Conservation (phyloP, 345 rosid genomes). For the Gossypium thurberi region DNA sequence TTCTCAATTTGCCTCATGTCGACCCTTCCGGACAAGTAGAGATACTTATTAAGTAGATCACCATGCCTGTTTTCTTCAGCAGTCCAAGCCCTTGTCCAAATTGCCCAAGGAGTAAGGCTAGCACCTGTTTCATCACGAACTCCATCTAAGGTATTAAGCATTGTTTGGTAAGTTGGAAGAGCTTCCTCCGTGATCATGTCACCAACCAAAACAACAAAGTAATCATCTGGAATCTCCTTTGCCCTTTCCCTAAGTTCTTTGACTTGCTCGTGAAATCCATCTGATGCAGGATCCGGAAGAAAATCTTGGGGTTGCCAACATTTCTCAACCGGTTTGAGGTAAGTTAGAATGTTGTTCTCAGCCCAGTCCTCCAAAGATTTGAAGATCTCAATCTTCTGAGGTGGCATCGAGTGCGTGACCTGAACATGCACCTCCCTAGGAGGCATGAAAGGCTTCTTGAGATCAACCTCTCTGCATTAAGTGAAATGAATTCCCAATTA, state of each 20-base stretch:
- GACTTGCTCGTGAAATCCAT: conserved; percentile 79
- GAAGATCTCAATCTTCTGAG: conserved; percentile 84
- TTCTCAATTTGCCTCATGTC: conserved; percentile 70
- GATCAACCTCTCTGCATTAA: conserved; percentile 59
- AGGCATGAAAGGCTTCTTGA: conserved; percentile 71
- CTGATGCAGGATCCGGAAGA: conserved; percentile 77
- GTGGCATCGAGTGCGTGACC: conserved; percentile 86
- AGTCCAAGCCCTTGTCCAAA: conserved; percentile 70
- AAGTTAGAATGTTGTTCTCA: conserved; percentile 53
- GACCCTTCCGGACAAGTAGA: conserved; percentile 62
- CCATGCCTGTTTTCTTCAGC: conserved; percentile 79
- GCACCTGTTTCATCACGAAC: conserved; percentile 52
- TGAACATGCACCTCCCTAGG: conserved; percentile 78
- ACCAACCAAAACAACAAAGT: conserved; percentile 56
- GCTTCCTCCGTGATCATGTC: conserved; percentile 62
- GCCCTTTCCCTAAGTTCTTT: conserved; percentile 73
- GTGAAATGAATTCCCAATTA: background rate
- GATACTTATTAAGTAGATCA: conserved; percentile 67
- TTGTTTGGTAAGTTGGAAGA: conserved; percentile 50
- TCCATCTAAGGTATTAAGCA: conserved; percentile 46
- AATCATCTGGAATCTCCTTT: conserved; percentile 78
- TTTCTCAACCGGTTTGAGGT: conserved; percentile 83
- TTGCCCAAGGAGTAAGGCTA: conserved; percentile 67
- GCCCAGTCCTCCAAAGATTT: conserved; percentile 90
- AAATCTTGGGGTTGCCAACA: conserved; percentile 95